These are phyloP conservation scores for Eugenia klotzschiana DNA, from an alignment of 441 rosid species.

Conservation along the genomic window DNA sequence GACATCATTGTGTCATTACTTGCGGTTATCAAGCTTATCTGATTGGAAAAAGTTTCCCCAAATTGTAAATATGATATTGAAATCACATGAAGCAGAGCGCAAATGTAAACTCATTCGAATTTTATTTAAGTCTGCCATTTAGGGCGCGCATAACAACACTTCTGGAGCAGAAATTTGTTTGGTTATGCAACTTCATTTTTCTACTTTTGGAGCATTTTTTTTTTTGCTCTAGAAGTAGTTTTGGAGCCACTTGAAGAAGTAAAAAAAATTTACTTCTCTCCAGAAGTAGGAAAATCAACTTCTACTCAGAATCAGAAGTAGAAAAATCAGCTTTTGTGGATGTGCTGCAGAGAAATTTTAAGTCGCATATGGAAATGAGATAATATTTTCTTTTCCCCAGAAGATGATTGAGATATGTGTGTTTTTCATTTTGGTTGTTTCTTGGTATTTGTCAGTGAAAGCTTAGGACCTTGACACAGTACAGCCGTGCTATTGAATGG, in stretches of 20 bases:
- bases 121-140: background rate
- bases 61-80: background rate
- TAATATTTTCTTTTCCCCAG: background rate
- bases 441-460: background rate
- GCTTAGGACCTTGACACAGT: background rate
- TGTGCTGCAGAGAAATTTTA: background rate
- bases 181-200: too few relatives aligned
- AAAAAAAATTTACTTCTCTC: too few relatives aligned
- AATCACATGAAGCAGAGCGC: background rate
- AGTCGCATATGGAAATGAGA: background rate
- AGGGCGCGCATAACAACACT: background rate
- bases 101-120: background rate
- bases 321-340: background rate
- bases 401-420: background rate
- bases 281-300: too few relatives aligned
- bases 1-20: background rate
- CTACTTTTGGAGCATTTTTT: too few relatives aligned
- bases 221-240: too few relatives aligned
- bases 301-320: too few relatives aligned
- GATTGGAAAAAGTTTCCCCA: background rate
- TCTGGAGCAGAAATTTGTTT: too few relatives aligned
- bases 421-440: background rate
- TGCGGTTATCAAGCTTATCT: background rate
- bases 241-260: too few relatives aligned
- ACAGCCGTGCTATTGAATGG: background rate